A percentile compares a stretch with the other conserved stretches of the same genome.
These are phyloP conservation scores for Botrytis porri DNA, from an alignment of 2,329 filamentous ascomycete species.

Conservation along the genomic window DNA sequence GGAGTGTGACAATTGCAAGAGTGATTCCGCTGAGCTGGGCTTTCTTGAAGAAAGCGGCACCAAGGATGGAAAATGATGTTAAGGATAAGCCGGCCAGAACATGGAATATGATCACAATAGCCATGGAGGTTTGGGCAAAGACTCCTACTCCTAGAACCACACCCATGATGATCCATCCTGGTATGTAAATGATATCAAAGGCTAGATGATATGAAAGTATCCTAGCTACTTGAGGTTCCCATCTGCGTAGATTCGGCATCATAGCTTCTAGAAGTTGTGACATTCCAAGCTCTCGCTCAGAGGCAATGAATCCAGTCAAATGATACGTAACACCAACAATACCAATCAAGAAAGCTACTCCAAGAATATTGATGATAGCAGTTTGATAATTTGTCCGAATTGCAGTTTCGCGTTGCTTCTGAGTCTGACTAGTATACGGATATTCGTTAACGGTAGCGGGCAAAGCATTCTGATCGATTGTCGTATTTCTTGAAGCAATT, in stretches of 20 bases:
- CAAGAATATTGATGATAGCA: slow-evolving; percentile 72
- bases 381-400: slow-evolving; percentile 71
- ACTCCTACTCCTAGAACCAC: slow-evolving; percentile 61
- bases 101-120: slow-evolving; percentile 70
- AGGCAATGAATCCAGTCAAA: slow-evolving; percentile 78
- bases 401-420: slow-evolving; percentile 60
- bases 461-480: slow-evolving; percentile 41
- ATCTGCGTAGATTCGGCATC: slow-evolving; percentile 73
- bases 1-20: slow-evolving; percentile 66
- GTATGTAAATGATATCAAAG: slow-evolving; percentile 75
- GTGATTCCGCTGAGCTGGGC: slow-evolving; percentile 85
- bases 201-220: slow-evolving; percentile 75
- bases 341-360: slow-evolving; percentile 73
- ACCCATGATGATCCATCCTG: slow-evolving; percentile 77
- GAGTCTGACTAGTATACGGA: slow-evolving; percentile 70
- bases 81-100: slow-evolving; percentile 74
- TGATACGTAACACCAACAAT: slow-evolving; percentile 84
- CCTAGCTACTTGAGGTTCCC: slow-evolving; percentile 76
- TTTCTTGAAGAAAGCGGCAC: slow-evolving; percentile 79
- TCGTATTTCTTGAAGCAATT: slow-evolving; percentile 58
- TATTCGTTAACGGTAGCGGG: slow-evolving; percentile 60
- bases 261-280: slow-evolving; percentile 86
- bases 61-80: slow-evolving; percentile 76
- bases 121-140: slow-evolving; percentile 61
- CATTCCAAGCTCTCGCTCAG: slow-evolving; percentile 83